Evolutionary conservation across 73 alveolate genomes (phyloP).

Genomic region (Tetrahymena malaccensis): DNA sequence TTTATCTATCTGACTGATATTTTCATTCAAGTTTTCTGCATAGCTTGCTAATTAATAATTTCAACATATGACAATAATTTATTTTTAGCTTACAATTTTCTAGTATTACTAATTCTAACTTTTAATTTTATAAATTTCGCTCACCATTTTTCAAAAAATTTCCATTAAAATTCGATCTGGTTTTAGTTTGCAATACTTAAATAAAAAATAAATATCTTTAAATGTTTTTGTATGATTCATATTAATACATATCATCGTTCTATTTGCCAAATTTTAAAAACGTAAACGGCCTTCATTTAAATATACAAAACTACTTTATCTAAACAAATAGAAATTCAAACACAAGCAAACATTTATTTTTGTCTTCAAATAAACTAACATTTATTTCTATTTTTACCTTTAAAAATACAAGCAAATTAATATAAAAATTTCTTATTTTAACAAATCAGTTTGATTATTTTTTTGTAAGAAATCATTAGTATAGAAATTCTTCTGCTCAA

Average conservation of each 20-base stretch:
- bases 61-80: background rate
- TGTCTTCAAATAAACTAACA: no score
- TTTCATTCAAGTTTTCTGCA: background rate
- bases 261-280: no score
- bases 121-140: background rate
- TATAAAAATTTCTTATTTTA: background rate
- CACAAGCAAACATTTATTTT: background rate
- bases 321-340: background rate
- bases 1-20: background rate
- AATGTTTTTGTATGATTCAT: no score
- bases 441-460: background rate
- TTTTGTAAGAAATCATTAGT: background rate
- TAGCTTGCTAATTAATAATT: no score
- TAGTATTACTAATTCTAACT: background rate
- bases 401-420: no score
- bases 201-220: no score
- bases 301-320: background rate
- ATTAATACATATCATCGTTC: no score
- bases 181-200: background rate
- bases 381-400: background rate
- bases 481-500: background rate
- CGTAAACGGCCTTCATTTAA: background rate
- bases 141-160: no score
- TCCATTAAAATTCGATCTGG: background rate
- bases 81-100: background rate